Evolutionary conservation across 23 red algal genomes (phyloP).

Genomic region (Gracilaria domingensis): DNA sequence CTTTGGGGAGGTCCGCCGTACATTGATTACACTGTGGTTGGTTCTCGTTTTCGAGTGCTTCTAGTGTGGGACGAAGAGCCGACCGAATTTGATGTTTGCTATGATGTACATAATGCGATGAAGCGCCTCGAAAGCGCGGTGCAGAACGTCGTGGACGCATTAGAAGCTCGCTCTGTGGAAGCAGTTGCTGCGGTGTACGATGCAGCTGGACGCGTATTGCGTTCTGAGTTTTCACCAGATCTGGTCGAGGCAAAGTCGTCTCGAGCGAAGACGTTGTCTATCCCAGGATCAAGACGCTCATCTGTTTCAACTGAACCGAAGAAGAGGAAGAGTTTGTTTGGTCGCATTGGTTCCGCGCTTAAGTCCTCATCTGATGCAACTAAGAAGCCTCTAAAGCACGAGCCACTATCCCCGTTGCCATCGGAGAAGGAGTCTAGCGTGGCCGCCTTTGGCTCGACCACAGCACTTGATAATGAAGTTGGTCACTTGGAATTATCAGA

Average conservation of each 20-base stretch:
- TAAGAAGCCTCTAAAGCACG: constrained; percentile 3
- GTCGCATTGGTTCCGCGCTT: constrained; percentile 38
- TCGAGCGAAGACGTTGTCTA: not conserved
- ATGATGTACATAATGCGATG: constrained; percentile 58
- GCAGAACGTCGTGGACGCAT: not conserved
- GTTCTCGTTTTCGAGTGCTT: constrained; percentile 61
- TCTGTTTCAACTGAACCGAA: constrained; percentile 33
- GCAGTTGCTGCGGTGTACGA: constrained; percentile 65
- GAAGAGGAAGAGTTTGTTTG: constrained; percentile 65
- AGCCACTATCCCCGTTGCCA: not conserved
- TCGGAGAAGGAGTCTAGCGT: constrained; percentile 3
- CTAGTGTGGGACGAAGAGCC: constrained; percentile 52
- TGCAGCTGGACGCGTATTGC: constrained; percentile 58
- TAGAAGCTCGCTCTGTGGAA: constrained; percentile 29
- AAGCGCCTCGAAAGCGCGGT: constrained; percentile 47
- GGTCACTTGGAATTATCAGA: constrained; percentile 35
- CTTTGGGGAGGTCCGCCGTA: constrained; percentile 74
- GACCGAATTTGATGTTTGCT: constrained; percentile 34
- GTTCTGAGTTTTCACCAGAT: constrained; percentile 6
- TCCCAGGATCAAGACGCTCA: constrained; percentile 13
- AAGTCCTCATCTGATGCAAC: constrained; percentile 26
- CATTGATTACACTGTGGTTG: constrained; percentile 52
- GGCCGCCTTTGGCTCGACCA: constrained; percentile 12
- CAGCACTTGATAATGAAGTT: constrained; percentile 21
- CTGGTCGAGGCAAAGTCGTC: constrained; percentile 1